Evolutionary conservation across 129 eudicot species (phyloP).

Genomic region (Escallonia herrerae): DNA sequence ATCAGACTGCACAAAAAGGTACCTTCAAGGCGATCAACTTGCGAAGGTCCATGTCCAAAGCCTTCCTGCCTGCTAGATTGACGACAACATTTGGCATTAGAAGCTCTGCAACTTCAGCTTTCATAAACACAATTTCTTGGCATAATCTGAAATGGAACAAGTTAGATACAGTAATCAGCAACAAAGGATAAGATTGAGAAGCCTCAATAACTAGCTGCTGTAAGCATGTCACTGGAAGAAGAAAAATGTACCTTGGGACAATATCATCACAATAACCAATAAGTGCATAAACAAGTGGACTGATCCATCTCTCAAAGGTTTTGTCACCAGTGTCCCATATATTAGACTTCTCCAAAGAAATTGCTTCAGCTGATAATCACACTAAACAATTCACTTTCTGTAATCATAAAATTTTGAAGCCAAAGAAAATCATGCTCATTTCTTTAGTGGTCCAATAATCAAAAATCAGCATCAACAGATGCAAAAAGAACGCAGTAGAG

Average conservation of each 20-base stretch:
- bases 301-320: constrained; percentile 83
- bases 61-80: constrained; percentile 67
- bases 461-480: neutral
- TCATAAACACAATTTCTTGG: constrained; percentile 81
- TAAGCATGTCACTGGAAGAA: constrained; percentile 9
- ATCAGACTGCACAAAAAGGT: constrained; percentile 5
- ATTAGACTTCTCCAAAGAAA: constrained; percentile 55
- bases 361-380: constrained; percentile 48
- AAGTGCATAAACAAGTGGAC: constrained; percentile 80
- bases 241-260: constrained; percentile 56
- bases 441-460: neutral
- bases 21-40: constrained; percentile 75
- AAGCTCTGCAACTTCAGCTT: constrained; percentile 97
- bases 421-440: neutral
- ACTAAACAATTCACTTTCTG: constrained; percentile 10
- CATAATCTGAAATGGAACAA: constrained; percentile 49
- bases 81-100: constrained; percentile 70
- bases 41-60: constrained; percentile 63
- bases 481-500: neutral
- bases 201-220: constrained; percentile 3
- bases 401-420: neutral
- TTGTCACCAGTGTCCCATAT: constrained; percentile 70
- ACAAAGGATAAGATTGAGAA: neutral
- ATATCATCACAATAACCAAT: constrained; percentile 72
- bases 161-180: neutral